Base-by-base conservation (phyloP, 108 stramenopile genomes). In the Skeletonema menzelii region DNA sequence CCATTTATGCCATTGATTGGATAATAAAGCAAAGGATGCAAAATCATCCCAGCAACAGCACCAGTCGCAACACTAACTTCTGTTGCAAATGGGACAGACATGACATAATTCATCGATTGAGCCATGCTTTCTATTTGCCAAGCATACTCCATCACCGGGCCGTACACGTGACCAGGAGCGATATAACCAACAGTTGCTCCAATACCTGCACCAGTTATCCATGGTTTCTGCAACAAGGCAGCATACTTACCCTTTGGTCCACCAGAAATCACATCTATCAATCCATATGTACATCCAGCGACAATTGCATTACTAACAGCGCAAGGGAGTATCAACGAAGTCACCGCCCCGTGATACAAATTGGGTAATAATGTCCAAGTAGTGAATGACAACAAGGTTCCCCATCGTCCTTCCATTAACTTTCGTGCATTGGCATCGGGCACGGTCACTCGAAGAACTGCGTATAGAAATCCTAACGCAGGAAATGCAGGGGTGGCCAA, bases 401-500 rank as follows among this genome's bases (percentile, higher is more conserved):
- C 83, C 79, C 79, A 81, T 65, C 56, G 20, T 40, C 79, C 78
- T 38, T 77, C 79, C 79, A 77, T 72, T 32, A 56, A 47, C n/a
- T 69, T 63, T 15, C 75, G 83, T 22, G 72, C 6, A 5, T 72
- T 27, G 19, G 69, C 42, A 59, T 84, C 83, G 11, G 70, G 75
- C 0, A 72, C 40, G 15, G 79, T 56, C 0, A 77, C n/a, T 0
- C 83, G 79, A 30, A 77, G 22, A 26, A 67, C 27, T 1, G 66
- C 37, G 35, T 84, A 75, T 8, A 80, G 65, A 37, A 84, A 81
- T 26, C 79, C 79, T 5, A 84, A 30, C 5, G 80, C 83, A 1
- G 83, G 83, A 63, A 84, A 84, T 0, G 79, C 63, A 5, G 83
- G 83, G 4, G 83, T 84, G 20, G 79, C 74, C 7, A 84, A 53